phyloP scores from a whole-genome alignment of 2,329 filamentous ascomycete genomes.

The Nothophaeocryptopus gaeumannii region DNA sequence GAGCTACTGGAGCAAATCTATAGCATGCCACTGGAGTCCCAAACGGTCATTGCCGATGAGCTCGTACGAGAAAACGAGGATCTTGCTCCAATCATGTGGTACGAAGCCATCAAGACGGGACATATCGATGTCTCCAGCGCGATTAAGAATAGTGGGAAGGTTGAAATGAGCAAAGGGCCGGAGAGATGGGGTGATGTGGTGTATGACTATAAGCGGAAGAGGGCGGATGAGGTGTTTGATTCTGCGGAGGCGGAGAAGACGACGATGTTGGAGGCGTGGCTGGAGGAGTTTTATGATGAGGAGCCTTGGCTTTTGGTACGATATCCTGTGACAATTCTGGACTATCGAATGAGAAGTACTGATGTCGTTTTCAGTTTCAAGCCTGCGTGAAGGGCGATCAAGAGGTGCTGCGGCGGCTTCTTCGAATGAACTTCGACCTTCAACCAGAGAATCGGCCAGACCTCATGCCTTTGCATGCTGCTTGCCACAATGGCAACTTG shows the following conservation, averaged over 20 bases:
- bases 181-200: not conserved
- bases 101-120: constrained; percentile 8
- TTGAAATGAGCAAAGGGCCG: not conserved
- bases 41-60: constrained; percentile 2
- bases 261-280: not conserved
- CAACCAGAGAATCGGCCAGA: not conserved
- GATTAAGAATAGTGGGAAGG: constrained; percentile 1
- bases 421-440: constrained; percentile 5
- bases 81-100: constrained; percentile 9
- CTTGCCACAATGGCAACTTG: constrained; percentile 14
- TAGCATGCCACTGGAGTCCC: constrained; percentile 1
- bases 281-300: constrained; percentile 3
- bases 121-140: constrained; percentile 9
- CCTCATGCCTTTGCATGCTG: constrained; percentile 13
- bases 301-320: constrained; percentile 1
- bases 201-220: not conserved
- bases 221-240: constrained; percentile 2
- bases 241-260: constrained; percentile 1
- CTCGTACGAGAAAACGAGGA: constrained; percentile 8
- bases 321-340: no score
- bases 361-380: constrained; percentile 3
- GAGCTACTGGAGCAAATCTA: constrained; percentile 8
- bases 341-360: not conserved
- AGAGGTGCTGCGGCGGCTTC: constrained; percentile 5
- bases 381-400: constrained; percentile 10